Evolutionary conservation across 2,329 filamentous ascomycete species (phyloP).

Genomic region (Pyricularia pennisetigena): DNA sequence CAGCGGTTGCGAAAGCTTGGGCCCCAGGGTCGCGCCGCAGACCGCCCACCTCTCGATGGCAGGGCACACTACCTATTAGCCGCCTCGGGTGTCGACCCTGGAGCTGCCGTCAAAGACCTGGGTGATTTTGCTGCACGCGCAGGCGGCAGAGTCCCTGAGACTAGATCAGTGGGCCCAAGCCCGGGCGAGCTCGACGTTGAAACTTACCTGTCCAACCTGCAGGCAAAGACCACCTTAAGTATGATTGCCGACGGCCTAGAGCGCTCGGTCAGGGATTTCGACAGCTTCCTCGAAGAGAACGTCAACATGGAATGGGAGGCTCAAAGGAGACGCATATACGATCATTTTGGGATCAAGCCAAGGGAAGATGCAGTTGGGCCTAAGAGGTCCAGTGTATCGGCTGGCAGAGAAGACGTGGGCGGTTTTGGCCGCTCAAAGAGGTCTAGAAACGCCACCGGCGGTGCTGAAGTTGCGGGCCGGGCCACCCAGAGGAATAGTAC

Average conservation of each 20-base stretch:
- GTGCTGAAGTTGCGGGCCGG: constrained; percentile 10
- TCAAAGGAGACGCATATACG: constrained; percentile 85
- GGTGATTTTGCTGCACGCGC: constrained; percentile 58
- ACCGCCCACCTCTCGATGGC: constrained; percentile 39
- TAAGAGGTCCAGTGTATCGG: not conserved
- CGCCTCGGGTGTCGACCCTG: constrained; percentile 85
- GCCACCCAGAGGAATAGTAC: constrained; percentile 38
- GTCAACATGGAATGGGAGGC: constrained; percentile 93
- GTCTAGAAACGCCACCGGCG: constrained; percentile 16
- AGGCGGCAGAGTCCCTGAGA: constrained; percentile 24
- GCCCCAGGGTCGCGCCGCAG: constrained; percentile 39
- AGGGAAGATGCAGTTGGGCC: constrained; percentile 34
- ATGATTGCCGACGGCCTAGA: constrained; percentile 90
- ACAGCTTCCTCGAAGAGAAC: constrained; percentile 88
- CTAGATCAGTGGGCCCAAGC: constrained; percentile 20
- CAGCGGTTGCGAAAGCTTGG: constrained; percentile 71
- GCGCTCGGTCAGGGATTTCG: constrained; percentile 83
- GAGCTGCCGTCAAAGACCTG: constrained; percentile 76
- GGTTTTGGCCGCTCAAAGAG: constrained; percentile 46
- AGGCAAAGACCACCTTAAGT: constrained; percentile 81
- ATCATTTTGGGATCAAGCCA: constrained; percentile 83
- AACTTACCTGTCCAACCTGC: constrained; percentile 74
- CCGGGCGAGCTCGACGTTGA: constrained; percentile 56
- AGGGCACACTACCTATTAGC: constrained; percentile 85
- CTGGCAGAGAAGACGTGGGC: constrained; percentile 31